Base-by-base conservation (phyloP, 768 basidiomycete species). In the Symmetrospora coprosmae region DNA sequence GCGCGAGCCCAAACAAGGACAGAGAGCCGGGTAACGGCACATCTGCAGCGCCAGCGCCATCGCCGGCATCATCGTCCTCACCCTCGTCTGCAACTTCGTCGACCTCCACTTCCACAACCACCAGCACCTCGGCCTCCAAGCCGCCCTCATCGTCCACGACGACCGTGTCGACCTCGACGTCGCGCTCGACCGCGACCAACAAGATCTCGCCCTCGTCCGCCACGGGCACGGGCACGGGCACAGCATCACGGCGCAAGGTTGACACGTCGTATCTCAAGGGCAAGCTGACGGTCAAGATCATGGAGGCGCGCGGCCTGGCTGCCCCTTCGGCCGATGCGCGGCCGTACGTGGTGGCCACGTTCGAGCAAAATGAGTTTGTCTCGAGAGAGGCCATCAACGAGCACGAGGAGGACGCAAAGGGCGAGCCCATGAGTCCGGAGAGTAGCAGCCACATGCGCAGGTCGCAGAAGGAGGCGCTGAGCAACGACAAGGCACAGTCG, bases 281-380 rank as follows among this genome's bases (percentile, higher is more conserved):
- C 43, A 88, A 90, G 74, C 84, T 99, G 55, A 87, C 87, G 68
- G 85, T 99, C 74, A 97, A 97, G 74, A 82, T 99, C 71, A 88
- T 99, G 73, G 82, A 84, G 66, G 94, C 87, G 13, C 81, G 87
- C 47, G 80, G 79, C 9, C 83, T 99, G 71, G 82, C 82, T 65
- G 83, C 89, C 51, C 78, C 78, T 41, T 78, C 82, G 14, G 71
- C 76, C 64, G 43, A 64, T 2, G 81, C 85, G 2, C 78, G 82
- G 0, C 87, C 90, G 17, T 97, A 99, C 72, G 86, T 90, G 67
- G 91, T 97, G 72, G 90, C 91, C 66, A 86, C 90, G 73, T 99
- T 96, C 74, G 94, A 99, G 76, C 86, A 97, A 74, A 96, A 89
- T 78, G 94, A 99, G 74, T 99, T 96, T 71, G 83, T 99, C 72